phyloP scores from a whole-genome alignment of 2,329 filamentous ascomycete species.

The Cladosporium sp. region DNA sequence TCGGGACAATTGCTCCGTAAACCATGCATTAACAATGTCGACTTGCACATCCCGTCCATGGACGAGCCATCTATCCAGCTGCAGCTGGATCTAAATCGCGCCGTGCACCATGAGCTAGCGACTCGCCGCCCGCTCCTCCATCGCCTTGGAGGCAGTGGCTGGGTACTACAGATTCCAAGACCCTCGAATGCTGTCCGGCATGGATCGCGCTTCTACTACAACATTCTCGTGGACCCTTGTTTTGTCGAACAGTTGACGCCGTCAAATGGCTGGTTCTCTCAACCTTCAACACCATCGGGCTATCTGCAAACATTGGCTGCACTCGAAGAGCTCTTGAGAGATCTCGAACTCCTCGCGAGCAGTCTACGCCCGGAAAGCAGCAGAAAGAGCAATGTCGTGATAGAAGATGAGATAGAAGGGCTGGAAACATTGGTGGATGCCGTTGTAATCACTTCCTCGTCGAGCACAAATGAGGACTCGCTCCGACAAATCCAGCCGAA shows the following conservation, averaged over 20 bases:
- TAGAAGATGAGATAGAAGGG: constrained; percentile 1
- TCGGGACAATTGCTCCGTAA: too few relatives aligned
- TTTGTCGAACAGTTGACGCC: constrained; percentile 35
- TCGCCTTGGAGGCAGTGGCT: constrained; percentile 65
- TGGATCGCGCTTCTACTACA: constrained; percentile 52
- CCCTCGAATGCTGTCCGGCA: constrained; percentile 42
- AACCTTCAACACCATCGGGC: neutral
- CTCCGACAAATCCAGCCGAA: constrained; percentile 50
- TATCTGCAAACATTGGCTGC: constrained; percentile 47
- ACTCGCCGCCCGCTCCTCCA: constrained; percentile 52
- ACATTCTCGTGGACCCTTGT: constrained; percentile 65
- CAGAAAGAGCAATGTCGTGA: constrained; percentile 12
- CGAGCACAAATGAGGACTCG: constrained; percentile 59
- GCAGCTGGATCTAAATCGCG: constrained; percentile 39
- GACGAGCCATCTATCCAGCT: constrained; percentile 37
- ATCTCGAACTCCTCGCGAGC: constrained; percentile 45
- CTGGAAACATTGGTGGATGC: constrained; percentile 48
- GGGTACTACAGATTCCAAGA: constrained; percentile 61
- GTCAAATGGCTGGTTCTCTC: neutral
- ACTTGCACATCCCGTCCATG: constrained; percentile 7
- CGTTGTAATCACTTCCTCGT: constrained; percentile 60
- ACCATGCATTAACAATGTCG: neutral
- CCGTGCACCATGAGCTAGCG: constrained; percentile 37
- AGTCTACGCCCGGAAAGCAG: constrained; percentile 21
- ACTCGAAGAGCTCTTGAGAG: constrained; percentile 50